Conservation (phyloP, 2,329 filamentous ascomycete genomes). For the Paecilomyces sp. region DNA sequence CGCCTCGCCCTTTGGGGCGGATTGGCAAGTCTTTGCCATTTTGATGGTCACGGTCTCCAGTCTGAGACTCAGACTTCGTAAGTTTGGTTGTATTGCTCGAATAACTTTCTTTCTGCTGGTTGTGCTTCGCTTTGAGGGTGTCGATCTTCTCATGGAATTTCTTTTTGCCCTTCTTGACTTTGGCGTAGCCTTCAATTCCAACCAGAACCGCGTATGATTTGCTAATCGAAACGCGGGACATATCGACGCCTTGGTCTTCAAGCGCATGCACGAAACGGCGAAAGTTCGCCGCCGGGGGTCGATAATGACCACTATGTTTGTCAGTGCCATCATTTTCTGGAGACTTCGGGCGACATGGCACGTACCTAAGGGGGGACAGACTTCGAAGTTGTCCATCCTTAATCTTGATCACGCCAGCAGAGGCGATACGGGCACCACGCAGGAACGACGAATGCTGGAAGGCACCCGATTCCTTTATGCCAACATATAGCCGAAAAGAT, state of each 20-base stretch:
- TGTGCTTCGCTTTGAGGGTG: neutral
- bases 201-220: slow-evolving; percentile 76
- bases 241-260: slow-evolving; percentile 67
- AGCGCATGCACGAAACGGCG: slow-evolving; percentile 70
- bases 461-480: slow-evolving; percentile 79
- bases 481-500: slow-evolving; percentile 70
- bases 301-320: slow-evolving; percentile 68
- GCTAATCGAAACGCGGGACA: slow-evolving; percentile 69
- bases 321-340: neutral
- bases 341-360: neutral
- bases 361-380: slow-evolving; percentile 49
- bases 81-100: too few species aligned
- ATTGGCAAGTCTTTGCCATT: slow-evolving; percentile 45
- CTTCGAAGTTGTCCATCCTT: slow-evolving; percentile 70
- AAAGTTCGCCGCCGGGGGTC: slow-evolving; percentile 76
- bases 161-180: slow-evolving; percentile 60
- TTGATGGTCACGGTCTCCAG: slow-evolving; percentile 26
- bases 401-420: slow-evolving; percentile 79
- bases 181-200: slow-evolving; percentile 72
- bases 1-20: slow-evolving; percentile 4
- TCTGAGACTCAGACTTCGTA: neutral
- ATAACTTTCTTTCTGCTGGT: neutral
- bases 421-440: slow-evolving; percentile 70
- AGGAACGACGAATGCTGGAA: slow-evolving; percentile 92
- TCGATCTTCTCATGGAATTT: slow-evolving; percentile 35